Base-by-base conservation (phyloP, 2,329 filamentous ascomycete species). In the Pseudocercospora pini-densiflorae region DNA sequence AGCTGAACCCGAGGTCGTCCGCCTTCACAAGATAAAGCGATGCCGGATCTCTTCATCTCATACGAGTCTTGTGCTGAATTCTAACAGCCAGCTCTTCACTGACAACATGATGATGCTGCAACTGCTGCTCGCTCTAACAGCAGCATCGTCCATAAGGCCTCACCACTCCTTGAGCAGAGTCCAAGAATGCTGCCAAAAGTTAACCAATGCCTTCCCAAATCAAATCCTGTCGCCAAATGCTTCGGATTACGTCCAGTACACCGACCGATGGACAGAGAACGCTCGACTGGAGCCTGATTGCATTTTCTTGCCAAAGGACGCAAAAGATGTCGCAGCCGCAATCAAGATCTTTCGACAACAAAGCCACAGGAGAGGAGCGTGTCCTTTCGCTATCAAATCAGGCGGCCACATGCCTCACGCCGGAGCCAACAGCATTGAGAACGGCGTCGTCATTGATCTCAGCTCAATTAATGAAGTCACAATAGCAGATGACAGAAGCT, bases 391-490 rank as follows among this genome's bases (percentile, higher is more conserved):
- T 12, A 55, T 66, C 61, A 63, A 62, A 12, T 65, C 66, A 19
- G 66, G 63, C 12, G 61, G 67, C 21, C 61, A 59, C 47, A 62
- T 54, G 14, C 64, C 67, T 14, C 58, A 45, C 19, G 21, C 67
- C 16, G 64, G 64, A 43, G 61, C 67, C 9, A 70, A 67, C 29
- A 54, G 61, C 23, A 71, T 73, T 43, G 59, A 71, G 2, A 65
- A 57, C 9, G 74, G 73, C 9, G 62, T 77, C 45, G 69, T 67
- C 2, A 67, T 76, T 10, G 73, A 75, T 40, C 65, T 76, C 7
- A 64, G 55, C 16, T 62, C 31, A 12, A 63, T 74, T 49, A 65
- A 70, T 24, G 49, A 68, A n/a, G 65, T 68, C 14, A 64, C 57
- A n/a, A 58, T 72, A 9, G 55, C 61, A 12, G 54, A 64, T 14